Evolutionary conservation across 148 eudicot species (phyloP).

Genomic region (Spergularia marina): DNA sequence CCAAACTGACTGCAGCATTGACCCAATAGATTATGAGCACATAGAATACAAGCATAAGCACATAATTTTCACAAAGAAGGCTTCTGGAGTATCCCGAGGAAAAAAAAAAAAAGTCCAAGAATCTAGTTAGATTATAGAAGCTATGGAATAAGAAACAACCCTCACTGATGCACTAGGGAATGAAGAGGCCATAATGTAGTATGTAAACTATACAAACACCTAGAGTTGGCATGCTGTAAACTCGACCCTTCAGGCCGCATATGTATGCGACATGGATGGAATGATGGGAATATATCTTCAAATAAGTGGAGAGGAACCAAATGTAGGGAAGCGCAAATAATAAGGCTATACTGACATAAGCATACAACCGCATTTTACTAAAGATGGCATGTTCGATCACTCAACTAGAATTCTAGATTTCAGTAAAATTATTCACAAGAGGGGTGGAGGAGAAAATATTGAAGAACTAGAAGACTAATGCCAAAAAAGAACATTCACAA

Average conservation of each 20-base stretch:
- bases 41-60: constrained; percentile 3
- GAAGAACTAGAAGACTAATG: not conserved
- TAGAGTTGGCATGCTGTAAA: not conserved
- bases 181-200: not conserved
- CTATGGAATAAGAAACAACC: not conserved
- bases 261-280: too few species aligned
- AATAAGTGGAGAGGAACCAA: not conserved
- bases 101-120: not conserved
- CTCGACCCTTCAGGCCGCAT: not conserved
- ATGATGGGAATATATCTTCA: too few species aligned
- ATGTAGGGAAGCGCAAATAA: not conserved
- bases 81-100: not conserved
- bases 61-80: not conserved
- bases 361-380: too few species aligned
- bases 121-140: not conserved
- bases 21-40: constrained; percentile 13
- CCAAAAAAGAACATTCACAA: not conserved
- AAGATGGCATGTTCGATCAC: too few species aligned
- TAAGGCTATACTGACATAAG: too few species aligned
- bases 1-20: constrained; percentile 71
- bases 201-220: not conserved
- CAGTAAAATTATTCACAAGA: too few species aligned
- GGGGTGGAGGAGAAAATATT: not conserved
- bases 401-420: too few species aligned
- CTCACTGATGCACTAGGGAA: not conserved